Conservation (phyloP, 2,329 filamentous ascomycete species). For the Zopfia rhizophila region DNA sequence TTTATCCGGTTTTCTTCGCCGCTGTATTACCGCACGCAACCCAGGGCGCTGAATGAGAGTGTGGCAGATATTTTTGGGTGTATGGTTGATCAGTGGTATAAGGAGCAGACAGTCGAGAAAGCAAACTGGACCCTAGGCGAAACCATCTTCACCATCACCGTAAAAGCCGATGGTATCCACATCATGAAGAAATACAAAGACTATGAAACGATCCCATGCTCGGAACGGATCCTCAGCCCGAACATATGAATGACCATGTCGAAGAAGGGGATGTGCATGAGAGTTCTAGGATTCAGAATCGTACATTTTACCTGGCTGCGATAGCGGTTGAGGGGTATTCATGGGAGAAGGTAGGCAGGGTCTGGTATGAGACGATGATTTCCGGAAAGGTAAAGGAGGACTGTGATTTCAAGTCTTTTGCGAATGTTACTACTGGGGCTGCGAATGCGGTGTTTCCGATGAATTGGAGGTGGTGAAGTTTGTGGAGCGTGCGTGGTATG, state of each 20-base stretch:
- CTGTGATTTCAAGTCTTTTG: too few relatives aligned
- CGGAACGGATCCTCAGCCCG: slow-evolving; percentile 64
- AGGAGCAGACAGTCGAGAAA: slow-evolving; percentile 45
- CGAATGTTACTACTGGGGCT: too few relatives aligned
- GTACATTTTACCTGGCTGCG: slow-evolving; percentile 64
- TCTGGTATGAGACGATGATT: slow-evolving; percentile 28
- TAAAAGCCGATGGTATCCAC: slow-evolving; percentile 64
- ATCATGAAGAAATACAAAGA: slow-evolving; percentile 66
- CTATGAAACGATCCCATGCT: slow-evolving; percentile 65
- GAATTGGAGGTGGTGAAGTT: too few relatives aligned
- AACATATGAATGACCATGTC: slow-evolving; percentile 4
- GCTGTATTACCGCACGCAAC: slow-evolving; percentile 63
- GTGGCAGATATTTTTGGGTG: slow-evolving; percentile 67
- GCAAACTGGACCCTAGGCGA: slow-evolving; percentile 68
- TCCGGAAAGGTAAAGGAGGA: too few relatives aligned
- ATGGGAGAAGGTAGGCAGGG: slow-evolving; percentile 41
- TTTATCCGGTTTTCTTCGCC: slow-evolving; percentile 63
- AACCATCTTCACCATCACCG: slow-evolving; percentile 61
- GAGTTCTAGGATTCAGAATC: slow-evolving; percentile 68
- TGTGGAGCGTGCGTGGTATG: too few relatives aligned
- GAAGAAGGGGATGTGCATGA: slow-evolving; percentile 67
- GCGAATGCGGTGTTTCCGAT: too few relatives aligned
- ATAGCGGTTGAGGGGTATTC: slow-evolving; percentile 63
- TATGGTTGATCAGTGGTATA: slow-evolving; percentile 66
- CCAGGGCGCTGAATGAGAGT: slow-evolving; percentile 68